phyloP scores from a whole-genome alignment of 257 asterid species.

The Eucommia ulmoides region DNA sequence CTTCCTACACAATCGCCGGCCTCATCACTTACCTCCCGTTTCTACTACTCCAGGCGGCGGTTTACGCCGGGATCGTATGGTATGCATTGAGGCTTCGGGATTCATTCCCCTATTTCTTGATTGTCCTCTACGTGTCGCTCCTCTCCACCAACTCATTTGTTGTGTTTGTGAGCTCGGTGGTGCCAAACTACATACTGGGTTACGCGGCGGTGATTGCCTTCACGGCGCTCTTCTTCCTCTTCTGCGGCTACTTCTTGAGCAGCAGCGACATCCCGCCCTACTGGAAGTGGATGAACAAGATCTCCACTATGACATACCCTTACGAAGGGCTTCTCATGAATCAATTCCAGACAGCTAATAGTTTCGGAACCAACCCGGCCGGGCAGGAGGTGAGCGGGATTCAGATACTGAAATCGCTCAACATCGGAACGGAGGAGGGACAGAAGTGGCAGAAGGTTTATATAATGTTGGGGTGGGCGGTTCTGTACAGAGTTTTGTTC shows the following conservation, averaged over 20 bases:
- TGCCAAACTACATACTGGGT: conserved; percentile 79
- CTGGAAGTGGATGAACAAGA: conserved; percentile 86
- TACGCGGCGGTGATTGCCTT: conserved; percentile 86
- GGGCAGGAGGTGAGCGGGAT: conserved; percentile 25
- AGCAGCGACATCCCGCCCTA: conserved; percentile 43
- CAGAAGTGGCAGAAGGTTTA: conserved; percentile 57
- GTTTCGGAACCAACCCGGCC: conserved; percentile 25
- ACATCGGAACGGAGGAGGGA: conserved; percentile 20
- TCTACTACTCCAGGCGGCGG: conserved; percentile 58
- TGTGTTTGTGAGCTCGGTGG: conserved; percentile 17
- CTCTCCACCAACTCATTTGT: neutral
- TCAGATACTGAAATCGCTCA: conserved; percentile 34
- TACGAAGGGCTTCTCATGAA: conserved; percentile 78
- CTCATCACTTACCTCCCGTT: conserved; percentile 72
- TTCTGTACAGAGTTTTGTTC: conserved; percentile 49
- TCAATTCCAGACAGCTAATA: conserved; percentile 31
- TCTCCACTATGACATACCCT: conserved; percentile 74
- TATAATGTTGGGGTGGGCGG: conserved; percentile 64
- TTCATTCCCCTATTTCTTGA: conserved; percentile 12
- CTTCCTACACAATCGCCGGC: conserved; percentile 81
- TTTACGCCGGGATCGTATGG: conserved; percentile 67
- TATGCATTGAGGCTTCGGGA: conserved; percentile 45
- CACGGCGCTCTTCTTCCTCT: conserved; percentile 72
- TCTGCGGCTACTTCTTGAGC: conserved; percentile 58
- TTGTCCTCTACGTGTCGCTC: neutral